Base-by-base conservation (phyloP, 179 eudicot species). In the Silene noctiflora region DNA sequence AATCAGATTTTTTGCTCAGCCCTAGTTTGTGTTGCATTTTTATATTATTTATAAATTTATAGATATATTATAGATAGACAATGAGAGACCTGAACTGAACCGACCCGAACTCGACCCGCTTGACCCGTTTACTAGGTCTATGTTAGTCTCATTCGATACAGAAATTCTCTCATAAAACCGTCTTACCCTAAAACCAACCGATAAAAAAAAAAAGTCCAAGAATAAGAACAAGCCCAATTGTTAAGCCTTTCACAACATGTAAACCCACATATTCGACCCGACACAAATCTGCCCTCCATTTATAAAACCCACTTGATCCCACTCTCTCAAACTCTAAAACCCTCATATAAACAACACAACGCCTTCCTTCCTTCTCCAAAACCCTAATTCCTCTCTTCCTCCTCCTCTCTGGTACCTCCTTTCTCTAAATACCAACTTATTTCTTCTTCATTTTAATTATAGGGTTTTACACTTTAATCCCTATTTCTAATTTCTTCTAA, bases 271-370 rank as follows among this genome's bases (percentile, higher is more conserved):
- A 51, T 12, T 51, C 14, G 11, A 51, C 58, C 58, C 58, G 58
- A 51, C 58, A 51, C 58, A 51, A 51, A 51, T 12, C n/a, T 8
- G 11, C 11, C 46, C 46, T 51, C 11, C 17, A 51, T 0, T 51
- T 51, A 51, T 51, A 51, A 51, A 51, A 51, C 17, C 58, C 58
- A 16, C n/a, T 51, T 3, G 19, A 13, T 51, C 17, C 58, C 4
- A 51, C 58, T 13, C 2, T 51, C 58, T 51, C 58, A 13, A 16
- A 53, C 25, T 42, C 61, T 70, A 71, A 77, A 77, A 77, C 80
- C 80, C 80, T 77, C 53, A 4, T 19, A 39, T 39, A 39, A 33
- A 62, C 33, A 7, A 9, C 58, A 51, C 58, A 51, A 1, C 58
- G 58, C 39, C 39, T 33, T 33, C 58, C 58, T 51, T 51, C 58